Evolutionary conservation across 1,284 basidiomycete species (phyloP).

Genomic region (Fomitopsis pinicola): DNA sequence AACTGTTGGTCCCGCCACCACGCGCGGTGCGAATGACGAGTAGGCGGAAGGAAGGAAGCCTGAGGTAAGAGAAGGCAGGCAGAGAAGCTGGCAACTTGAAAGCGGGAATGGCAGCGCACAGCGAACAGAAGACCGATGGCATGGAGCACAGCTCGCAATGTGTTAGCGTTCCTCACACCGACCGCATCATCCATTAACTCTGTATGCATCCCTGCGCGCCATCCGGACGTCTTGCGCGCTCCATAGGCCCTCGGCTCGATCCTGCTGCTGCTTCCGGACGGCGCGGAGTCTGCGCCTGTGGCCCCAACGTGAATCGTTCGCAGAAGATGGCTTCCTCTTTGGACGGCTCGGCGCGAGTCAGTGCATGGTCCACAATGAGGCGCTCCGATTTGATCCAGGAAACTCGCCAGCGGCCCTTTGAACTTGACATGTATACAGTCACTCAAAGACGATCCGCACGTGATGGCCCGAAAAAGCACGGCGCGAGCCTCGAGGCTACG

Average conservation of each 20-base stretch:
- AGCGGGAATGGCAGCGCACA: background rate
- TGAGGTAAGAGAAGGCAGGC: background rate
- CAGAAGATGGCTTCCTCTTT: background rate
- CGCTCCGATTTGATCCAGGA: background rate
- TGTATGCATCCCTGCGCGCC: background rate
- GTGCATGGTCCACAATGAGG: background rate
- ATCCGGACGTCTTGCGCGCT: background rate
- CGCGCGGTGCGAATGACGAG: background rate
- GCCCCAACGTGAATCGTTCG: background rate
- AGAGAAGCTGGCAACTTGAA: background rate
- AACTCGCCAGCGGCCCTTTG: background rate
- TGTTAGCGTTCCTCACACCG: background rate
- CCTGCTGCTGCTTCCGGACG: background rate
- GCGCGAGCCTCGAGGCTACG: constrained; percentile 4
- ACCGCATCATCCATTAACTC: background rate
- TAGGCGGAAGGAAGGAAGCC: background rate
- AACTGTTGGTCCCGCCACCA: background rate
- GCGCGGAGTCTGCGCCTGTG: background rate
- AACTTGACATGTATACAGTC: background rate
- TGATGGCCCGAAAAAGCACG: background rate
- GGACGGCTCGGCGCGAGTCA: background rate
- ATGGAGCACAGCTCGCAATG: background rate
- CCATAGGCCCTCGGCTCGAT: background rate
- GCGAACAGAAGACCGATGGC: constrained; percentile 1
- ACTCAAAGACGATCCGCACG: background rate